Evolutionary conservation across 2,329 filamentous ascomycete species (phyloP).

Genomic region (Ceratocystis cacaofunesta): DNA sequence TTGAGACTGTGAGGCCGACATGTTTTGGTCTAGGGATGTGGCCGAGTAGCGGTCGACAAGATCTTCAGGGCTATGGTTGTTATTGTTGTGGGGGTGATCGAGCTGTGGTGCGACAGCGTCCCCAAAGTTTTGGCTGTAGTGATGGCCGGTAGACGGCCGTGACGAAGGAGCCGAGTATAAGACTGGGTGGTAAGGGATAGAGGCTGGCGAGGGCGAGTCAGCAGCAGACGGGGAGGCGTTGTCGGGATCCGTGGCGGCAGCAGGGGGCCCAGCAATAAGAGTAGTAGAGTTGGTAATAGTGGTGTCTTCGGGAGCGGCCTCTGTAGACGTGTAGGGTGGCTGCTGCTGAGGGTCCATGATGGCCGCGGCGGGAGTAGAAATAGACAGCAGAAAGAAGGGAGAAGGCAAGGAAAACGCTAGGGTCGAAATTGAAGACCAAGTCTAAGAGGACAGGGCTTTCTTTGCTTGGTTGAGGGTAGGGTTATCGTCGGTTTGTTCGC

Average conservation of each 20-base stretch:
- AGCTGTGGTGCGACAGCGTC: conserved; percentile 25
- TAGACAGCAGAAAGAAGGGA: too few species aligned
- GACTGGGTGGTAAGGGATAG: conserved; percentile 19
- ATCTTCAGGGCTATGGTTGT: conserved; percentile 22
- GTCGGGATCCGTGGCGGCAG: background rate
- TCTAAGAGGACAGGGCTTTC: too few species aligned
- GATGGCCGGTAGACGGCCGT: conserved; percentile 23
- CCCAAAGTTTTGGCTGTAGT: conserved; percentile 37
- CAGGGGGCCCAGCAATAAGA: conserved; percentile 7
- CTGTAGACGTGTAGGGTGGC: conserved; percentile 11
- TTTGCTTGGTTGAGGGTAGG: too few species aligned
- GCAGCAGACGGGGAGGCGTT: background rate
- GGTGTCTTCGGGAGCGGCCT: conserved; percentile 10
- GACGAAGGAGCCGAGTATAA: conserved; percentile 18
- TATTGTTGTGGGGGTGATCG: background rate
- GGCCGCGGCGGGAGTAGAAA: background rate
- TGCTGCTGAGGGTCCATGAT: conserved; percentile 15
- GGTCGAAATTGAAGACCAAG: too few species aligned
- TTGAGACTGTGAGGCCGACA: conserved; percentile 20
- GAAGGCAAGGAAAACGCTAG: too few species aligned
- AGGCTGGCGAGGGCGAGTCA: conserved; percentile 9
- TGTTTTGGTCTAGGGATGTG: conserved; percentile 29
- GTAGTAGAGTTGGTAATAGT: background rate
- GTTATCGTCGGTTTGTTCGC: too few species aligned
- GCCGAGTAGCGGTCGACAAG: conserved; percentile 34